A percentile compares a stretch with the other conserved stretches of the same genome.
These are phyloP conservation scores for Fistulina hepatica DNA, from an alignment of 1,284 basidiomycete species.

Conservation along the genomic window DNA sequence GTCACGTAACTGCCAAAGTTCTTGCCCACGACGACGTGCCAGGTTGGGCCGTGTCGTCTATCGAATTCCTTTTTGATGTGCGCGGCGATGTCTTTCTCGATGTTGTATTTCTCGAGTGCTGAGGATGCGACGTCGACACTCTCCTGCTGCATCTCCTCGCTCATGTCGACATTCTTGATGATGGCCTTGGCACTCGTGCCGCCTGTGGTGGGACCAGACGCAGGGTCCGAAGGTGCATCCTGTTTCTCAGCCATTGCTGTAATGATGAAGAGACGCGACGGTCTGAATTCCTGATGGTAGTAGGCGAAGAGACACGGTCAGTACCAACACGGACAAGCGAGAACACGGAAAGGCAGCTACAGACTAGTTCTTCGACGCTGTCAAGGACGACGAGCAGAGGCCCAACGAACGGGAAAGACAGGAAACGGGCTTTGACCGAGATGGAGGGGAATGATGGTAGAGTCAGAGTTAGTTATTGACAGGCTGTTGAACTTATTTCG, in stretches of 20 bases:
- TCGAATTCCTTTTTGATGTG: constrained; percentile 98
- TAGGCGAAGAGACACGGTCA: too few species aligned
- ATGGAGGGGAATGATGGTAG: too few species aligned
- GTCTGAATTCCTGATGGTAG: too few species aligned
- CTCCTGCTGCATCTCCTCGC: constrained; percentile 90
- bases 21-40: constrained; percentile 98
- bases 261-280: too few species aligned
- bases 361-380: too few species aligned
- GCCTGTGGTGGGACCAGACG: constrained; percentile 28
- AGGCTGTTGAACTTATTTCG: too few species aligned
- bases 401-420: too few species aligned
- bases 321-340: too few species aligned
- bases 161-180: constrained; percentile 97
- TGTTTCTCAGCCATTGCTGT: constrained; percentile 64
- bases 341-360: too few species aligned
- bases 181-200: constrained; percentile 60
- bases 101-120: constrained; percentile 82
- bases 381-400: too few species aligned
- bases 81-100: constrained; percentile 97
- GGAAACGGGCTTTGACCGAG: too few species aligned
- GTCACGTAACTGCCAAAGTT: constrained; percentile 98
- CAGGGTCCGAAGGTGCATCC: constrained; percentile 45
- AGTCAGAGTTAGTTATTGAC: too few species aligned
- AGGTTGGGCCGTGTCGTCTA: constrained; percentile 82
- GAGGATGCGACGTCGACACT: constrained; percentile 79